These are phyloP conservation scores for Furculomyces boomerangus DNA, from an alignment of 371 early-diverging fungal species.

Conservation along the genomic window DNA sequence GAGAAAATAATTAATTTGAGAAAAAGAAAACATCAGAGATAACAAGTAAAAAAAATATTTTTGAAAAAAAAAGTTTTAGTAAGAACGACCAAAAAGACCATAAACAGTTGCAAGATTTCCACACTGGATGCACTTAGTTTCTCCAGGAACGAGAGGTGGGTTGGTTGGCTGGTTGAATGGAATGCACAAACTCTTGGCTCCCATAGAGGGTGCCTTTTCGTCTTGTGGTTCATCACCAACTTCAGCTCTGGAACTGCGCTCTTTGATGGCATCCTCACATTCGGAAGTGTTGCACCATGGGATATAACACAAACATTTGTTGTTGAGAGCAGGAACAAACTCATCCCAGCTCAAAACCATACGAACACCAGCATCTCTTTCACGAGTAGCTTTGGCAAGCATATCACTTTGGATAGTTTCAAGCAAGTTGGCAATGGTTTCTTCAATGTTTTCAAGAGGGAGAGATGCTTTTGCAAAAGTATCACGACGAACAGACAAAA, in stretches of 20 bases:
- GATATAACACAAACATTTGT: conserved; percentile 74
- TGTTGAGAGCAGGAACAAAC: conserved; percentile 77
- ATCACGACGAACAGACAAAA: conserved; percentile 77
- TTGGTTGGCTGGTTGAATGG: conserved; percentile 85
- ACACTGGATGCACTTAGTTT: conserved; percentile 72
- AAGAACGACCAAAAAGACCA: conserved; percentile 82
- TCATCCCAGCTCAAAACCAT: conserved; percentile 76
- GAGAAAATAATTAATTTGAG: too few relatives aligned
- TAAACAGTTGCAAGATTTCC: conserved; percentile 62
- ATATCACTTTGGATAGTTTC: conserved; percentile 83
- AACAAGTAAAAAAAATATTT: too few relatives aligned
- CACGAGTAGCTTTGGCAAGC: conserved; percentile 73
- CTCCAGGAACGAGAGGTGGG: conserved; percentile 49
- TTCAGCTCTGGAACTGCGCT: conserved; percentile 57
- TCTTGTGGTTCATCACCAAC: conserved; percentile 63
- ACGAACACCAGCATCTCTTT: conserved; percentile 58
- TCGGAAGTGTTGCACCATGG: conserved; percentile 92
- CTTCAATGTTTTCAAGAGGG: conserved; percentile 39
- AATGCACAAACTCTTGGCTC: conserved; percentile 99
- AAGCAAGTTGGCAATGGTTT: conserved; percentile 42
- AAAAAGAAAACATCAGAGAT: too few relatives aligned
- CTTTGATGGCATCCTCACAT: conserved; percentile 98
- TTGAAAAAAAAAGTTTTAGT: too few relatives aligned
- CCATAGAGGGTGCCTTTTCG: conserved; percentile 93
- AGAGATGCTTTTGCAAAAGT: conserved; percentile 51